Evolutionary conservation across 2,329 filamentous ascomycete species (phyloP), one percentile per base, ranked within the genome.

Genomic region (Emericellopsis atlantica): DNA sequence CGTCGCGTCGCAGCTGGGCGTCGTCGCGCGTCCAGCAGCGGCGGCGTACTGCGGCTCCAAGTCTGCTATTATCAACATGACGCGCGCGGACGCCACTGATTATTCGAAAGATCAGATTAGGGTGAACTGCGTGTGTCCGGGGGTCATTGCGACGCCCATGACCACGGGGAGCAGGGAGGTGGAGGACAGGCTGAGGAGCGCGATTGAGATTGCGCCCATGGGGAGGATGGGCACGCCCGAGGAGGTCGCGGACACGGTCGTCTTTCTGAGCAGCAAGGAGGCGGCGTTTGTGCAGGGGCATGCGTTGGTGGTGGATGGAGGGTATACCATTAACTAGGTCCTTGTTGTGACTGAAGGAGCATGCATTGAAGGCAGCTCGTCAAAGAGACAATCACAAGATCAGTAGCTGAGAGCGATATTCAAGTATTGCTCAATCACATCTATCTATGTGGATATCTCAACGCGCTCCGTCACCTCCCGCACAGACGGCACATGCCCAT

Each of bases 1-100:
- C 44, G 64, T 74, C 16, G 67, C 70, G 0, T 72, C 69, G 43
- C 67, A 72, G 46, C 51, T 75, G 0, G 71, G 68, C 1, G 54
- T 72, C n/a, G 65, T 72, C 1, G 62, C 60, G 2, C 56, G 67
- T 4, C 62, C 67, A 5, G 56, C 51, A 32, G 67, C 69, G 72
- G 71, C 71, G 9, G 63, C 70, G 2, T 78, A 77, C 45, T 76
- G 69, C 41, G 69, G 67, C 0, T 75, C 71, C 4, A 79, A 79
- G 45, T 66, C 72, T 12, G 74, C 73, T 0, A 65, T 78, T 2
- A 69, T 78, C 39, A 70, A 67, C 18, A 66, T 79, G 66, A 78
- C 74, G 0, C 59, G 66, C 6, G 60, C 69, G 0, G 73, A 75
- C 46, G 72, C 70, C 2, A 73, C 75, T 16, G 69, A 78, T 46